A percentile compares a stretch with the other conserved stretches of the same genome.
These are phyloP conservation scores for Anastatica hierochuntica DNA, from an alignment of 345 rosid species.

Conservation along the genomic window DNA sequence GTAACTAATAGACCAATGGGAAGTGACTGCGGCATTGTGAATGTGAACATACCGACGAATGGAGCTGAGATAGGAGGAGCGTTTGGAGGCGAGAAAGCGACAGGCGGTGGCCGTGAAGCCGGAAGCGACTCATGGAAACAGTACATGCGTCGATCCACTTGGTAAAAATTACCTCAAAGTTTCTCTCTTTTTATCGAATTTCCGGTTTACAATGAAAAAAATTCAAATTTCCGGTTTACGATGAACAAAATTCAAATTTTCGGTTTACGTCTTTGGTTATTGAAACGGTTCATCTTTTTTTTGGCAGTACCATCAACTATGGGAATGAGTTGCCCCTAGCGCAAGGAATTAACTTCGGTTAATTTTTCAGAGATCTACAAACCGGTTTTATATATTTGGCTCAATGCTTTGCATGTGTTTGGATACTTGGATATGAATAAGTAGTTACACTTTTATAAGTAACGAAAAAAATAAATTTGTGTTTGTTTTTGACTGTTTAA, in stretches of 20 bases:
- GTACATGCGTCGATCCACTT: constrained; percentile 93
- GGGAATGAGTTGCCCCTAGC: constrained; percentile 92
- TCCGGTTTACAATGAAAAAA: no score
- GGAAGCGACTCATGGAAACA: constrained; percentile 99
- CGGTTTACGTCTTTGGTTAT: background rate
- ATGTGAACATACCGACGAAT: constrained; percentile 95
- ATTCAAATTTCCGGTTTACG: no score
- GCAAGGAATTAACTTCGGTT: constrained; percentile 95
- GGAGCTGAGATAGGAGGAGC: constrained; percentile 99
- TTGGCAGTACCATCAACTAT: constrained; percentile 77
- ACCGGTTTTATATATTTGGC: no score
- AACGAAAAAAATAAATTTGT: no score
- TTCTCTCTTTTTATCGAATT: background rate
- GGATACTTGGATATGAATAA: no score
- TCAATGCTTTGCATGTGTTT: no score
- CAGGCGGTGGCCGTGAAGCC: constrained; percentile 97
- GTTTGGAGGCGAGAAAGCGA: constrained; percentile 91
- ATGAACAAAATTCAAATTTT: no score
- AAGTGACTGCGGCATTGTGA: constrained; percentile 93
- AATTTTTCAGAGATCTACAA: background rate
- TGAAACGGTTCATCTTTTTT: no score
- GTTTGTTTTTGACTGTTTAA: no score
- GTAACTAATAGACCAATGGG: constrained; percentile 61
- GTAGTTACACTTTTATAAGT: no score
- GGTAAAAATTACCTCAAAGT: constrained; percentile 48